Evolutionary conservation across 1,284 basidiomycete genomes (phyloP).

Genomic region (Cutaneotrichosporon curvatum): DNA sequence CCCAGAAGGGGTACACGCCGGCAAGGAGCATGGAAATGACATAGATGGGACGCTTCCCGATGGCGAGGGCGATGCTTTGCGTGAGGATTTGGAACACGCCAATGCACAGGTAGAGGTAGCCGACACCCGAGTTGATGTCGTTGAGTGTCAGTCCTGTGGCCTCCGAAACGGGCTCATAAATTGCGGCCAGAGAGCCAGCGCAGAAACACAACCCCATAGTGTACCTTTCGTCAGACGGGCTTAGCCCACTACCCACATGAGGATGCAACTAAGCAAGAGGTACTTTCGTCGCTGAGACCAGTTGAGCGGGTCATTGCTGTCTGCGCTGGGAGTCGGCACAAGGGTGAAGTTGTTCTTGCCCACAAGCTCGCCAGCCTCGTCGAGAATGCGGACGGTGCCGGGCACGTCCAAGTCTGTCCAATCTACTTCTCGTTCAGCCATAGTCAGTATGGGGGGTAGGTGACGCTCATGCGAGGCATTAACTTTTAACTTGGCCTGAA

Average conservation of each 20-base stretch:
- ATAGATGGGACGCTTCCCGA: slow-evolving; percentile 28
- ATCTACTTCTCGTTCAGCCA: too few relatives aligned
- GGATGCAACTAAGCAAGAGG: slow-evolving; percentile 18
- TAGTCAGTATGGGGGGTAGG: too few relatives aligned
- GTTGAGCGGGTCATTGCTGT: slow-evolving; percentile 25
- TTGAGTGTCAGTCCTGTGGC: slow-evolving; percentile 21
- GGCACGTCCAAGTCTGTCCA: slow-evolving; percentile 12
- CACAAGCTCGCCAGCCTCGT: slow-evolving; percentile 11
- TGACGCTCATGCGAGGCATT: too few relatives aligned
- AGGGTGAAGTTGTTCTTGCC: slow-evolving; percentile 14
- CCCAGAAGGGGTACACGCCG: background rate
- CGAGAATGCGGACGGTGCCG: slow-evolving; percentile 18
- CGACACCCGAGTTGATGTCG: slow-evolving; percentile 24
- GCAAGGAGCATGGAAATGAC: background rate
- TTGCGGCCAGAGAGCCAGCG: slow-evolving; percentile 19
- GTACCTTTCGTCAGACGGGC: background rate
- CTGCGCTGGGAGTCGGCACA: slow-evolving; percentile 18
- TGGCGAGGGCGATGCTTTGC: slow-evolving; percentile 18
- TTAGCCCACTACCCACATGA: background rate
- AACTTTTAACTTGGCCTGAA: too few relatives aligned
- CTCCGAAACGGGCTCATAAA: slow-evolving; percentile 20
- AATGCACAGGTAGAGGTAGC: slow-evolving; percentile 21
- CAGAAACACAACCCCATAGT: slow-evolving; percentile 2
- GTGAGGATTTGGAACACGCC: slow-evolving; percentile 17
- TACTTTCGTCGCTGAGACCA: slow-evolving; percentile 20